Percentiles rank a stretch among this genome's conserved stretches.
Conservation (phyloP, 148 eudicot species). For the Pouteria glomerata region DNA sequence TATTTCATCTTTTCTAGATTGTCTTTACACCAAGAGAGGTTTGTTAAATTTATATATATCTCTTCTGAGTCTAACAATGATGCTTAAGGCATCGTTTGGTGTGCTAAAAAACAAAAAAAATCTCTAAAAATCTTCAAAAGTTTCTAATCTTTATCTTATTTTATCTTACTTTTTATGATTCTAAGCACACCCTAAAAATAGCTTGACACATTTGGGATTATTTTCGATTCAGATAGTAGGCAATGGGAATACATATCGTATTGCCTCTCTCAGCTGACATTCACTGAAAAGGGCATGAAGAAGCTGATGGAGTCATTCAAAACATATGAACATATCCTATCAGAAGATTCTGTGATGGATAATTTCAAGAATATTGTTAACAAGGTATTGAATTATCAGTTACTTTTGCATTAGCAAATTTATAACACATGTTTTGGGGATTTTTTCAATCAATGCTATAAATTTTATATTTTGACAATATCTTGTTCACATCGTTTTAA, state of each 20-base stretch:
- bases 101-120: too few relatives aligned
- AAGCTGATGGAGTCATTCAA: constrained; percentile 87
- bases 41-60: neutral
- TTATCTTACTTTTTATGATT: too few relatives aligned
- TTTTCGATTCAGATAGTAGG: constrained; percentile 51
- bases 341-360: constrained; percentile 76
- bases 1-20: neutral
- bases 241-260: constrained; percentile 93
- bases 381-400: constrained; percentile 48
- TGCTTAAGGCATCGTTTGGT: too few relatives aligned
- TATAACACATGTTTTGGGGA: neutral
- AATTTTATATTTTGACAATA: neutral
- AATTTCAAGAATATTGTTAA: constrained; percentile 78
- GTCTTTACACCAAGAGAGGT: neutral
- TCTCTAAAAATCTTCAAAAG: too few relatives aligned
- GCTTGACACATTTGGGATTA: neutral
- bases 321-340: constrained; percentile 75
- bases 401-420: neutral
- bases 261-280: constrained; percentile 94
- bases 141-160: too few relatives aligned
- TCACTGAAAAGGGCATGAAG: constrained; percentile 92
- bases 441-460: neutral
- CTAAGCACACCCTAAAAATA: too few relatives aligned
- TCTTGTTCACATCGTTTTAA: neutral
- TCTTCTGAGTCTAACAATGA: neutral